Percentiles rank a stretch among this genome's conserved stretches.
Conservation (phyloP, 257 asterid genomes). For the Forsythia viridissima region DNA sequence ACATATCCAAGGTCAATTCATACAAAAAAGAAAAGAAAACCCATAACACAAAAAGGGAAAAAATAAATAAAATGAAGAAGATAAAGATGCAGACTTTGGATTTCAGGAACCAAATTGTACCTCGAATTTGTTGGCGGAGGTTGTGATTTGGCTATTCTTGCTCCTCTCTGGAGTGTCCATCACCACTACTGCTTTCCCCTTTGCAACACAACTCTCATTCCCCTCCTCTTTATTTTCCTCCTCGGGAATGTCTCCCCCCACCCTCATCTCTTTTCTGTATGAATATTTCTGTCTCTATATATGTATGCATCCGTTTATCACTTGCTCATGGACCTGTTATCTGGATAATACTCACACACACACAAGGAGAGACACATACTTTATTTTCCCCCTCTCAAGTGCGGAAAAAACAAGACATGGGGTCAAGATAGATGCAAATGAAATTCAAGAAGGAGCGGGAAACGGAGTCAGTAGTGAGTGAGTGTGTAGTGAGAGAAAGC, state of each 20-base stretch:
- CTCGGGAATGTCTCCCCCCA: conserved; percentile 26
- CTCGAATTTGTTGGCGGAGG: conserved; percentile 70
- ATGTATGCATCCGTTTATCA: conserved; percentile 15
- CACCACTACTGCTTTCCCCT: conserved; percentile 29
- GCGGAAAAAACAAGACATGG: conserved; percentile 22
- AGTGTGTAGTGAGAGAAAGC: conserved; percentile 30
- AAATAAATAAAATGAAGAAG: background rate
- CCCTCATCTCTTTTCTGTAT: conserved; percentile 31
- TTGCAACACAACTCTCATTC: conserved; percentile 20
- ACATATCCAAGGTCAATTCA: background rate
- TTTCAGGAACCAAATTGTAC: conserved; percentile 39
- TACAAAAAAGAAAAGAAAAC: background rate
- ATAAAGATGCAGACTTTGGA: conserved; percentile 19
- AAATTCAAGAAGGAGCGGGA: conserved; percentile 85
- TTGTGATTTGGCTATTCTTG: conserved; percentile 68
- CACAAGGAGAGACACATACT: conserved; percentile 33
- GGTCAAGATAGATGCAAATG: conserved; percentile 37
- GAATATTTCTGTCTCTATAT: conserved; percentile 8
- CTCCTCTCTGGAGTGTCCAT: conserved; percentile 92
- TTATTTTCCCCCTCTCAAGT: conserved; percentile 35
- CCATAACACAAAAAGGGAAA: background rate
- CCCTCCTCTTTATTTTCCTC: conserved; percentile 30
- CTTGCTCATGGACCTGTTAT: background rate
- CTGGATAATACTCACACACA: conserved; percentile 7
- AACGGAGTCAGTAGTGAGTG: conserved; percentile 34